Conservation (phyloP, 2,329 filamentous ascomycete species). For the Alternaria panax region DNA sequence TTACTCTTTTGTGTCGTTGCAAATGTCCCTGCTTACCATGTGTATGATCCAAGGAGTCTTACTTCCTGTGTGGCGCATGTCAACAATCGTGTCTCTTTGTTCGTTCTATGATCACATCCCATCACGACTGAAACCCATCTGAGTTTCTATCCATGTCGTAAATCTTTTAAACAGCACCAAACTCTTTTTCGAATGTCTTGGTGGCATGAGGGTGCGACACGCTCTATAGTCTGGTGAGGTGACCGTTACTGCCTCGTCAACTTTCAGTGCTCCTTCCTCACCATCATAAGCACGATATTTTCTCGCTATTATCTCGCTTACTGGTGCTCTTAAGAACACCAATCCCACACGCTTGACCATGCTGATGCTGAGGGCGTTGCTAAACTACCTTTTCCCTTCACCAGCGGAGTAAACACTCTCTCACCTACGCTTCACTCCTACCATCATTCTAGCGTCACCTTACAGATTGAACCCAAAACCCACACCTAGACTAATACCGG, state of each 20-base stretch:
- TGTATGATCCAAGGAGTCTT: neutral
- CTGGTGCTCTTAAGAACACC: neutral
- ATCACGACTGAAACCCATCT: neutral
- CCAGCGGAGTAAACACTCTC: neutral
- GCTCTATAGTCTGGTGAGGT: neutral
- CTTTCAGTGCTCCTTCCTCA: neutral
- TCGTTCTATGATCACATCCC: neutral
- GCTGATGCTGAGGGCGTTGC: neutral
- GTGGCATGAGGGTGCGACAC: neutral
- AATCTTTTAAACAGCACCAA: accelerated
- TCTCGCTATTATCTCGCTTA: neutral
- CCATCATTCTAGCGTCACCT: neutral
- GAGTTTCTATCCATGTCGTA: neutral
- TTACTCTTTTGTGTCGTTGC: neutral
- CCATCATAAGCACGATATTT: neutral
- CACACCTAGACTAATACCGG: neutral
- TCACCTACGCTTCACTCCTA: neutral
- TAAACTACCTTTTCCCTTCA: neutral
- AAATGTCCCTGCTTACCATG: neutral
- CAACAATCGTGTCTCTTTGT: neutral
- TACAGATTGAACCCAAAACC: neutral
- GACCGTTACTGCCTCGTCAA: neutral
- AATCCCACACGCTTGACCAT: neutral
- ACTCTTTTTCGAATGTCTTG: neutral
- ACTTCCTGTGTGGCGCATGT: neutral